A percentile compares a stretch with the other conserved stretches of the same genome.
These are phyloP conservation scores for Erigeron canadensis DNA, from an alignment of 129 eudicot genomes.

Conservation along the genomic window DNA sequence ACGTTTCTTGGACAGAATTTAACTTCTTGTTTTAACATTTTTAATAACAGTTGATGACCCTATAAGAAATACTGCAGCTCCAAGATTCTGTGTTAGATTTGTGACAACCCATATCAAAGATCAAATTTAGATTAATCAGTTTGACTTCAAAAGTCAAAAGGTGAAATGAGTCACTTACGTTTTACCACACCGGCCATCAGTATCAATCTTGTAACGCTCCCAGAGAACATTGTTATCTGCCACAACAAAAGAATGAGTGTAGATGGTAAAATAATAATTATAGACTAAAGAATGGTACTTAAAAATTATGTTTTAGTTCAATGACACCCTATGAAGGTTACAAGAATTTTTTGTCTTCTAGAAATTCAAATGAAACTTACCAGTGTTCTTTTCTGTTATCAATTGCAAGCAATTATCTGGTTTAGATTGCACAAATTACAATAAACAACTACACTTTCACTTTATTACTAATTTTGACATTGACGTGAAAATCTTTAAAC, in stretches of 20 bases:
- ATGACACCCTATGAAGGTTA: background rate
- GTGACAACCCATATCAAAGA: background rate
- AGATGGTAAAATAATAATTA: background rate
- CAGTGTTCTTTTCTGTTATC: background rate
- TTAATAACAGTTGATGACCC: background rate
- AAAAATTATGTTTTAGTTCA: background rate
- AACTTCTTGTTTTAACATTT: background rate
- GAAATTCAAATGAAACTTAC: background rate
- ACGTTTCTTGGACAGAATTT: background rate
- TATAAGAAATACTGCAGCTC: background rate
- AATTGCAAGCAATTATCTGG: background rate
- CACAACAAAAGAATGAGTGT: slow-evolving; percentile 24
- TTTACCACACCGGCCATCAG: slow-evolving; percentile 72
- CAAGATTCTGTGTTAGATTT: background rate
- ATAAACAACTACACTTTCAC: background rate
- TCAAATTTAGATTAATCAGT: background rate
- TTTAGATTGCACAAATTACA: background rate
- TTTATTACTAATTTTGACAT: background rate
- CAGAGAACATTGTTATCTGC: slow-evolving; percentile 66
- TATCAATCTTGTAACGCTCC: slow-evolving; percentile 74
- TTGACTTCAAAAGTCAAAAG: slow-evolving; percentile 12
- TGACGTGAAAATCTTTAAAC: background rate
- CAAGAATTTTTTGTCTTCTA: background rate
- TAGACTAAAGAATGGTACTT: background rate
- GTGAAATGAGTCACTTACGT: slow-evolving; percentile 48